Base-by-base conservation (phyloP, 306 rosid species). In the Abrus pulchellus region DNA sequence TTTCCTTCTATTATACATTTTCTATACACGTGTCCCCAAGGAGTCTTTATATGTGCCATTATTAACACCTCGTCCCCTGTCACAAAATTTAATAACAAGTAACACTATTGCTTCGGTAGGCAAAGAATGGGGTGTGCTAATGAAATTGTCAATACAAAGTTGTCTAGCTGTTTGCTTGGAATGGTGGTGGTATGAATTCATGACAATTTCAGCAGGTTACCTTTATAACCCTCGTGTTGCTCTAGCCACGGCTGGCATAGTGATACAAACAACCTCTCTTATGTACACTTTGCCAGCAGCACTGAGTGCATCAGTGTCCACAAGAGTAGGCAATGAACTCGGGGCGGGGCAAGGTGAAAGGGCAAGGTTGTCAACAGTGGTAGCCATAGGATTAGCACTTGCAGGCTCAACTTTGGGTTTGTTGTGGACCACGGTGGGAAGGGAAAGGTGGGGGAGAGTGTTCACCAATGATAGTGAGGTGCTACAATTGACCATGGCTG, bases 121-220 rank as follows among this genome's bases (percentile, higher is more conserved):
- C 2, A 85, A 75, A 28, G 88, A 81, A 54, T 93, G 97, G 94
- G 80, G 80, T 3, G 81, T 73, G 80, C 82, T 93, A 13, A 68
- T 93, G 14, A 78, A 81, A 33, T 68, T 90, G 3, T 79, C 91
- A 0, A 55, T 88, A 41, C 92, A 91, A 7, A 91, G 94, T 55
- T 93, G 97, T 62, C 76, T 91, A 1, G 97, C 81, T 2, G 98
- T 93, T 34, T 93, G 98, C 33, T 70, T 93, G 34, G 98, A 93
- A 78, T 93, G 98, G 98, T 93, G 98, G 98, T 93, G 97, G 92
- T 90, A 90, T 61, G 94, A 90, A 29, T 79, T 90, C 47, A 90
- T 90, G 94, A 90, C 90, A 13, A 85, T 90, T 40, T 71, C 85
- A 10, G 85, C 94, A 0, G 94, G 92, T 29, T 90, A 86, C 68